Evolutionary conservation across 495 filamentous ascomycete species (phyloP).

Genomic region (Trichocladium antarcticum): DNA sequence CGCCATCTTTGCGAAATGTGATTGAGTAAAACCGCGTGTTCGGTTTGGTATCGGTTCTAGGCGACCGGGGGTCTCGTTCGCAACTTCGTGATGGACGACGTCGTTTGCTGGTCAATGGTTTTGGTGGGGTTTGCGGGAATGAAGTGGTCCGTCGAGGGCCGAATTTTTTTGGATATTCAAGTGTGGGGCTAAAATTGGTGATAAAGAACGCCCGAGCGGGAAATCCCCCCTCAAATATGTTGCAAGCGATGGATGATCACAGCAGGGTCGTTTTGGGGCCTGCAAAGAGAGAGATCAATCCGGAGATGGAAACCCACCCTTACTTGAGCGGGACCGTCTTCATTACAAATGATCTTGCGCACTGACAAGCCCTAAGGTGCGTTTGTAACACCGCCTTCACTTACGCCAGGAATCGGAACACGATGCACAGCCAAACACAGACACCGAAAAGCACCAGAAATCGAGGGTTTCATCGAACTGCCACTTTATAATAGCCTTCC

Average conservation of each 20-base stretch:
- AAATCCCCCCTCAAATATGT: not conserved
- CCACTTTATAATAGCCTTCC: too few species aligned
- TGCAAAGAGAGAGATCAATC: too few species aligned
- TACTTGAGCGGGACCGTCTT: too few species aligned
- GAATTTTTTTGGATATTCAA: constrained; percentile 29
- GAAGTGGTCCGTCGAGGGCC: constrained; percentile 7
- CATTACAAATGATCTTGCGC: too few species aligned
- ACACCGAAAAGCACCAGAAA: not conserved
- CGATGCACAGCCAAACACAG: too few species aligned
- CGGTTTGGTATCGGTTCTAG: not conserved
- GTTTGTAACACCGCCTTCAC: too few species aligned
- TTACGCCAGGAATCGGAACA: too few species aligned
- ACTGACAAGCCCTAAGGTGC: not conserved
- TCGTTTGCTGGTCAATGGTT: constrained; percentile 5
- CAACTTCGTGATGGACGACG: constrained; percentile 1
- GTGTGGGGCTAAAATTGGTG: constrained; percentile 30
- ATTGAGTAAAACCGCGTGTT: not conserved
- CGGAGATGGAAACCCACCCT: too few species aligned
- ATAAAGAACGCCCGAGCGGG: too few species aligned
- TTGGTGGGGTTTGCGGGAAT: constrained; percentile 22
- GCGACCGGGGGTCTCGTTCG: not conserved
- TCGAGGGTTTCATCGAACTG: too few species aligned
- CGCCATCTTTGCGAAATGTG: constrained; percentile 18
- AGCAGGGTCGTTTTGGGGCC: too few species aligned
- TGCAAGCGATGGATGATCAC: too few species aligned